Percentiles rank a stretch among this genome's conserved stretches.
phyloP scores from a whole-genome alignment of 192 early-diverging fungal genomes.

The Mortierella claussenii region DNA sequence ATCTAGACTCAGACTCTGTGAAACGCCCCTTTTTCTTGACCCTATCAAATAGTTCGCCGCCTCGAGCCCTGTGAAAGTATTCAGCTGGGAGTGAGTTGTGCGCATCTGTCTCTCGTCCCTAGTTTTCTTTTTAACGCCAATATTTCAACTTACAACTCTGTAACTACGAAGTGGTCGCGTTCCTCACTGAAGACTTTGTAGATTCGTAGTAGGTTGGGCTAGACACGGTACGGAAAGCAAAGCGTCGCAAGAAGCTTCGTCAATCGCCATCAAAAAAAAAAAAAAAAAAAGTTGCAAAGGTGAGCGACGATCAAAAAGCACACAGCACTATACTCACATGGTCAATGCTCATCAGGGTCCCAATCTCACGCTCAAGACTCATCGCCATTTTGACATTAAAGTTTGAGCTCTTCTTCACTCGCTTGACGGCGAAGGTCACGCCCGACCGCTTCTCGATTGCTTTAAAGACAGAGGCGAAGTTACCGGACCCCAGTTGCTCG shows the following conservation, averaged over 20 bases:
- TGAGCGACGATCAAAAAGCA: neutral
- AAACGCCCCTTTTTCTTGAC: conserved; percentile 78
- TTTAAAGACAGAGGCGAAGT: conserved; percentile 72
- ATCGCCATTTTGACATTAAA: conserved; percentile 72
- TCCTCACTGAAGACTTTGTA: conserved; percentile 31
- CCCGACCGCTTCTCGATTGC: conserved; percentile 62
- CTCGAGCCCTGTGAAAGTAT: conserved; percentile 79
- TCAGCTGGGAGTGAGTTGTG: too few relatives aligned
- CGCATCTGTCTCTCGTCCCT: too few relatives aligned
- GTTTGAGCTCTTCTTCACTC: conserved; percentile 72
- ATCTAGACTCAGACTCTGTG: conserved; percentile 79
- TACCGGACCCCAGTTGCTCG: conserved; percentile 52
- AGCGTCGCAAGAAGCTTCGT: conserved; percentile 5
- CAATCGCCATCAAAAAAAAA: neutral
- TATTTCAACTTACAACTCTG: conserved; percentile 47
- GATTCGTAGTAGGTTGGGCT: conserved; percentile 29
- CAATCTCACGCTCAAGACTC: conserved; percentile 71
- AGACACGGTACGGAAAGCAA: neutral
- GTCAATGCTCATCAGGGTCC: conserved; percentile 72
- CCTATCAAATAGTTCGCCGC: conserved; percentile 94
- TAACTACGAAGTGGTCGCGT: conserved; percentile 15
- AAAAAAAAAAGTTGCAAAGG: neutral
- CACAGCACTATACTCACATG: conserved; percentile 56
- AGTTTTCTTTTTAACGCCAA: neutral
- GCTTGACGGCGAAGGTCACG: conserved; percentile 73